Conservation (phyloP, 441 rosid genomes). For the Erysimum cheiri region DNA sequence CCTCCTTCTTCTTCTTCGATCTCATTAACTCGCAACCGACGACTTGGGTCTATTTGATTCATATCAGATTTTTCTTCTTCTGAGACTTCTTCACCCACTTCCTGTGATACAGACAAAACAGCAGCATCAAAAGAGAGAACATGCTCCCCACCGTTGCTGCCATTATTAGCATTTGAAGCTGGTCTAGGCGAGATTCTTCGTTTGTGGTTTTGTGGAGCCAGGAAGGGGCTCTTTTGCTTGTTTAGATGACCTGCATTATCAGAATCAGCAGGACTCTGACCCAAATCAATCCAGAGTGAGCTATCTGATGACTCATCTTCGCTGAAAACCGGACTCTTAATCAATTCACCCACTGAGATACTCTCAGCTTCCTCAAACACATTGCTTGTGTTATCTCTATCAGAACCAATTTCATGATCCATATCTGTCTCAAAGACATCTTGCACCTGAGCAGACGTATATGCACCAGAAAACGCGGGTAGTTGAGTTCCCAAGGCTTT, state of each 20-base stretch:
- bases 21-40: constrained; percentile 45
- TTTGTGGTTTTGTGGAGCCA: constrained; percentile 51
- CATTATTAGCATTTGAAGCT: constrained; percentile 44
- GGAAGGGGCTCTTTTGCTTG: constrained; percentile 55
- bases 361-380: constrained; percentile 75
- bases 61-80: constrained; percentile 47
- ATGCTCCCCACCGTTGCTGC: constrained; percentile 48
- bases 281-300: constrained; percentile 91
- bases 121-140: constrained; percentile 75
- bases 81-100: constrained; percentile 47
- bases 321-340: constrained; percentile 96
- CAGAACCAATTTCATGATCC: constrained; percentile 66
- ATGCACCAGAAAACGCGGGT: constrained; percentile 80
- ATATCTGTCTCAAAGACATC: constrained; percentile 71
- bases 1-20: constrained; percentile 58
- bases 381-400: constrained; percentile 66
- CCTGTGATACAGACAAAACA: constrained; percentile 62
- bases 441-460: constrained; percentile 66
- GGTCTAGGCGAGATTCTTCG: constrained; percentile 52
- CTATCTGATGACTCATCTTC: constrained; percentile 89
- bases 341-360: constrained; percentile 87
- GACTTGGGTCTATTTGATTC: constrained; percentile 42
- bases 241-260: constrained; percentile 53
- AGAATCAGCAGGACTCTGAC: constrained; percentile 80
- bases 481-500: constrained; percentile 50